Conservation (phyloP, 2,329 filamentous ascomycete genomes). For the Cercospora sp. region DNA sequence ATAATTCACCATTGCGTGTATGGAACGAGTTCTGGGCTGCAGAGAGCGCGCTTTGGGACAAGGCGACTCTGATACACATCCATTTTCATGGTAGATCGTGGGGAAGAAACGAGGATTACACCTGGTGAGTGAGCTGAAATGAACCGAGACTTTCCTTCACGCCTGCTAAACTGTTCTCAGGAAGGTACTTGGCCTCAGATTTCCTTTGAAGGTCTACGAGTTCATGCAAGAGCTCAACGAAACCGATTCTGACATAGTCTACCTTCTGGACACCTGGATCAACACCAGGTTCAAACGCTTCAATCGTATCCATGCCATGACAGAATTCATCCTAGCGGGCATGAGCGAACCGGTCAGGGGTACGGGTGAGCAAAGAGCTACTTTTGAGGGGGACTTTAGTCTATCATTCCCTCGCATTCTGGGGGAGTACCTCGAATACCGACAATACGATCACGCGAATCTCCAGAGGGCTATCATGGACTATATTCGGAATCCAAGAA, state of each 20-base stretch:
- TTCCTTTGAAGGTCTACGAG: not conserved
- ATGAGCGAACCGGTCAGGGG: not conserved
- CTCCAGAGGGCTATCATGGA: not conserved
- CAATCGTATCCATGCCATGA: not conserved
- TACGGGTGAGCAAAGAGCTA: not conserved
- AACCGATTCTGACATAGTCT: slow-evolving; percentile 5
- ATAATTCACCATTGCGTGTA: not conserved
- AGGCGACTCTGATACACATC: slow-evolving; percentile 3
- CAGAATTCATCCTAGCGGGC: slow-evolving; percentile 6
- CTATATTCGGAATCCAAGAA: not conserved
- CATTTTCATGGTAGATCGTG: slow-evolving; percentile 10
- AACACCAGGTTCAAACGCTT: slow-evolving; percentile 9
- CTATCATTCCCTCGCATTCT: slow-evolving; percentile 5
- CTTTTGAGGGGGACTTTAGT: slow-evolving; percentile 6
- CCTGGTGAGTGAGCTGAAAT: not conserved
- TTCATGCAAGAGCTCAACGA: slow-evolving; percentile 11
- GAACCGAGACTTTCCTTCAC: not conserved
- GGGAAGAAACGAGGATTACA: slow-evolving; percentile 5
- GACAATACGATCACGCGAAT: not conserved
- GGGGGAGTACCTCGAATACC: not conserved
- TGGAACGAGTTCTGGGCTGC: not conserved
- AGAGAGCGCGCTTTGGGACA: not conserved
- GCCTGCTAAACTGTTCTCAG: not conserved
- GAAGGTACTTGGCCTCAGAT: not conserved
- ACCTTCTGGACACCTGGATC: slow-evolving; percentile 10